Evolutionary conservation across 495 filamentous ascomycete species (phyloP), one percentile per base, ranked within the genome.

Genomic region (Talaromyces ruber): DNA sequence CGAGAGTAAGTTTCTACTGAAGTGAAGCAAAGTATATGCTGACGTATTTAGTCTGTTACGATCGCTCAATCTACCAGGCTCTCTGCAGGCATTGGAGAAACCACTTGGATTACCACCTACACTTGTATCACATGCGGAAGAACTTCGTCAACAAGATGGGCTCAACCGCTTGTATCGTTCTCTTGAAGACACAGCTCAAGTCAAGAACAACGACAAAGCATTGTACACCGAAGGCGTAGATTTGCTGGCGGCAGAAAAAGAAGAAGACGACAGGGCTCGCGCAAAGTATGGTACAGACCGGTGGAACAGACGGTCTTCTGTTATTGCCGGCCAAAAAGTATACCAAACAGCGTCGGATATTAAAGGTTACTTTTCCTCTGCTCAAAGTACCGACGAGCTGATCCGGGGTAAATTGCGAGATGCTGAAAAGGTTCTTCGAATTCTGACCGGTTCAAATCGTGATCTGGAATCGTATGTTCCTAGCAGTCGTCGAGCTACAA

Each of bases 11-110:
- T 74, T 37, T 18, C 7, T 0, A 34, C 22, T 32, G 25, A n/a
- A 30, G 22, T 21, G 7, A 32, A 6, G 25, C n/a, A 51, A 11
- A 7, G 16, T 18, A 21, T 45, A 24, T 26, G n/a, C 21, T 58
- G 32, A 14, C 18, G 14, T 25, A 6, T 22, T 7, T 58, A 82
- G 80, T 66, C 80, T 91, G 5, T 73, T 97, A 25, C 86, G 89
- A 34, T 90, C 88, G 9, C 76, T 98, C 14, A 96, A 97, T 64
- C 82, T 98, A 0, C 94, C 94, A 0, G 94, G 94, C 2, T 96
- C 93, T 1, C 74, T 98, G 3, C 95, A 98, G 70, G 94, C 95
- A 0, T 79, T 98, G 0, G 94, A 98, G 66, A 98, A 96, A 67
- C 93, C 94, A 0, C 82, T 98, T 0, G 94, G 94, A 0, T 74